Percentiles rank a stretch among this genome's conserved stretches.
phyloP scores from a whole-genome alignment of 169 alveolate species.

The Babesia divergens region DNA sequence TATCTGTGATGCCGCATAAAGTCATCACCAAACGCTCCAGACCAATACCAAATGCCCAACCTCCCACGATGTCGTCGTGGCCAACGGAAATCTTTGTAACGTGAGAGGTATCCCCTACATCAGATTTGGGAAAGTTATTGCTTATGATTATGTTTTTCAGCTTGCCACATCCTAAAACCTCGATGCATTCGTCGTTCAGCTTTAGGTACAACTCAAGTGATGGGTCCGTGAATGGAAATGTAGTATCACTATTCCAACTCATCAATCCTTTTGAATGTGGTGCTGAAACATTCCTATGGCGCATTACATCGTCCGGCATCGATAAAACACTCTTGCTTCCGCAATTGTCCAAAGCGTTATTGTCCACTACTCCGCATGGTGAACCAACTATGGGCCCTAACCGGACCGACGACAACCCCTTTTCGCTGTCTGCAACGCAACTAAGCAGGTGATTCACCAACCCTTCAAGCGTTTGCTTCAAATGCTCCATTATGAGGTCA shows the following conservation, averaged over 20 bases:
- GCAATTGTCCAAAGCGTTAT: too few relatives aligned
- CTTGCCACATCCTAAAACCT: constrained; percentile 90
- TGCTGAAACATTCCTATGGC: too few relatives aligned
- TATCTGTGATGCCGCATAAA: constrained; percentile 85
- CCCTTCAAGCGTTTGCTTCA: constrained; percentile 76
- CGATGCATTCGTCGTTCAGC: constrained; percentile 81
- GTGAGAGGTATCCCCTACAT: not conserved
- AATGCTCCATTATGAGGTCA: constrained; percentile 34
- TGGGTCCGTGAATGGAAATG: constrained; percentile 91
- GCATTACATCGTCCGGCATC: too few relatives aligned
- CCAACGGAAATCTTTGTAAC: not conserved
- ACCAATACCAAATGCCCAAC: constrained; percentile 95
- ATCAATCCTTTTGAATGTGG: constrained; percentile 58
- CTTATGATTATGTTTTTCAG: constrained; percentile 80
- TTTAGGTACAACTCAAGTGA: constrained; percentile 84
- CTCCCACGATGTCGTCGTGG: constrained; percentile 55
- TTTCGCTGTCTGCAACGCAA: constrained; percentile 12
- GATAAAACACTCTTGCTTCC: too few relatives aligned
- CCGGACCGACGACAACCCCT: too few relatives aligned
- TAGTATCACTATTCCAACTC: constrained; percentile 84
- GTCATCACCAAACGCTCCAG: constrained; percentile 89
- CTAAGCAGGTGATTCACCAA: constrained; percentile 77
- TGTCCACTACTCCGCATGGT: too few relatives aligned
- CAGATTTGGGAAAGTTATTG: constrained; percentile 55
- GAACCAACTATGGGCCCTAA: too few relatives aligned